Evolutionary conservation across 805 yeast species (phyloP).

Genomic region (Ogataea angusta): DNA sequence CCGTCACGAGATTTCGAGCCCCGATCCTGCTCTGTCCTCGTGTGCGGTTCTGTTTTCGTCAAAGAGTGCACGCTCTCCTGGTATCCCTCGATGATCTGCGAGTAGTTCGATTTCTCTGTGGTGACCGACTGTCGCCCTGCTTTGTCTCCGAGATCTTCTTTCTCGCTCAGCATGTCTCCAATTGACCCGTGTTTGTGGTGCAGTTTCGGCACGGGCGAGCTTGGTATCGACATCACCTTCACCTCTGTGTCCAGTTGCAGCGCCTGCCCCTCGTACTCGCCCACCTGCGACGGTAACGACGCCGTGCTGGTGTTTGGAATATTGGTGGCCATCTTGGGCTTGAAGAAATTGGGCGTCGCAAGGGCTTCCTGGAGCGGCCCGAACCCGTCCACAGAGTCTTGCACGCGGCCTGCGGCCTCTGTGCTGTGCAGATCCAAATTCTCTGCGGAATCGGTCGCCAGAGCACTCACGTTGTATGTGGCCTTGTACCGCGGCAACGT

Average conservation of each 20-base stretch:
- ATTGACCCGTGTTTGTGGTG: conserved; percentile 16
- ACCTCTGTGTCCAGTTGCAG: conserved; percentile 13
- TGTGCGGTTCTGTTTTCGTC: not conserved
- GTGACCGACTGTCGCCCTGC: conserved; percentile 2
- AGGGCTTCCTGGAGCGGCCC: not conserved
- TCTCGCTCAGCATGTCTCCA: conserved; percentile 2
- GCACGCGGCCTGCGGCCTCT: not conserved
- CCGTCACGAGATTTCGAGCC: not conserved
- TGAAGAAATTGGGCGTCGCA: not conserved
- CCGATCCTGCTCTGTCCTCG: not conserved
- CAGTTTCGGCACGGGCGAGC: conserved; percentile 12
- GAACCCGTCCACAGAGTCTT: conserved; percentile 3
- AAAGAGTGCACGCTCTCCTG: conserved; percentile 3
- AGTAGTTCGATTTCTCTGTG: conserved; percentile 9
- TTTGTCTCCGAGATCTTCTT: conserved; percentile 1
- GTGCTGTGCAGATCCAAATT: conserved; percentile 2
- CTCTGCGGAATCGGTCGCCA: conserved; percentile 16
- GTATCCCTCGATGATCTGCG: conserved; percentile 13
- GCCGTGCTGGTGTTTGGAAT: conserved; percentile 1
- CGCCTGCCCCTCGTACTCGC: conserved; percentile 18
- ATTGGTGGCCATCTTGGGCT: not conserved
- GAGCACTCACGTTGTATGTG: conserved; percentile 29
- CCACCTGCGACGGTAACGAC: conserved; percentile 14
- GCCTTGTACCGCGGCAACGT: conserved; percentile 29
- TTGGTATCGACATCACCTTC: conserved; percentile 14